These are phyloP conservation scores for Aspergillus caelatus DNA, from an alignment of 2,329 filamentous ascomycete genomes.

Conservation along the genomic window DNA sequence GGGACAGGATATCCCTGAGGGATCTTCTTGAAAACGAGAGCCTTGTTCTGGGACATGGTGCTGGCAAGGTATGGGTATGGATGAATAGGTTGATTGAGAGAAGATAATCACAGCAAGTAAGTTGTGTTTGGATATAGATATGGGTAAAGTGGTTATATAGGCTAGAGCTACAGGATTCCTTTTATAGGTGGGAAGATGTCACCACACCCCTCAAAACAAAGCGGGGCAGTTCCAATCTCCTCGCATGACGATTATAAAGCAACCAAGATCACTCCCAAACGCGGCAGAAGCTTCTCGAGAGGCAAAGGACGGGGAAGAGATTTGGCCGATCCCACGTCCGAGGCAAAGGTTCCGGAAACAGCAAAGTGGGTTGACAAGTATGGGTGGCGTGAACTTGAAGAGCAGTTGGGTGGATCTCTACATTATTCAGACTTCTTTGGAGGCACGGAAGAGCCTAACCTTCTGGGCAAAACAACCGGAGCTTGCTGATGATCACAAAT, in stretches of 20 bases:
- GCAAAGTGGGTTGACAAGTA: conserved; percentile 11
- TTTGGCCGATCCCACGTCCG: neutral
- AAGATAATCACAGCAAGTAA: neutral
- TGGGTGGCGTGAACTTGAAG: neutral
- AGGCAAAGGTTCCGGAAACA: conserved; percentile 2
- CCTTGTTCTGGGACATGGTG: conserved; percentile 64
- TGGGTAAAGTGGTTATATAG: neutral
- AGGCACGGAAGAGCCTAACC: conserved; percentile 25
- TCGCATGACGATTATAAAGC: conserved; percentile 25
- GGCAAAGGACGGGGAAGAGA: neutral
- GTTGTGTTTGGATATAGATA: neutral
- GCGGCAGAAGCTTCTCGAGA: conserved; percentile 32
- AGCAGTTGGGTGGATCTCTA: conserved; percentile 18
- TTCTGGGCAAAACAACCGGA: conserved; percentile 32
- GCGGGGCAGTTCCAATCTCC: conserved; percentile 23
- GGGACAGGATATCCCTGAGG: conserved; percentile 68
- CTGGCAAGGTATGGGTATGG: conserved; percentile 4
- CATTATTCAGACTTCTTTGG: neutral
- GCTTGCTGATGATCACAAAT: conserved; percentile 5
- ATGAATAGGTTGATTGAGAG: neutral
- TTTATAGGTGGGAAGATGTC: neutral
- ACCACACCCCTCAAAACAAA: conserved; percentile 1
- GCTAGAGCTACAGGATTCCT: neutral
- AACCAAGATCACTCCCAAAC: conserved; percentile 9
- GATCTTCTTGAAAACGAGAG: conserved; percentile 70